A percentile compares a stretch with the other conserved stretches of the same genome.
phyloP scores from a whole-genome alignment of 305 asterid genomes.

The Ilex paraguariensis region DNA sequence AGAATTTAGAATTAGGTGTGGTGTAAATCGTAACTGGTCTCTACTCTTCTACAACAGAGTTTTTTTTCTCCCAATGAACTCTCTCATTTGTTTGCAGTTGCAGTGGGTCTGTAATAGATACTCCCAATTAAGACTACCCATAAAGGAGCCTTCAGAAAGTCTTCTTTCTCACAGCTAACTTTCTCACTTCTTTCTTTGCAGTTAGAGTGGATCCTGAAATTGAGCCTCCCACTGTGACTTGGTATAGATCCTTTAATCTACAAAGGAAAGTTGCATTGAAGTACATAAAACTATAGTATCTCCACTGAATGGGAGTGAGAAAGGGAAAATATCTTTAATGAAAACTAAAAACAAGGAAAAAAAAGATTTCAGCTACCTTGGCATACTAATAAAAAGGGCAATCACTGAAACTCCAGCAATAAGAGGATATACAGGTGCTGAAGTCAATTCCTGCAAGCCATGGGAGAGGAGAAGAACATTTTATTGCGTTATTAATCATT shows the following conservation, averaged over 20 bases:
- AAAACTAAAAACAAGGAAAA: not conserved
- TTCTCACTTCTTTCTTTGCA: slow-evolving; percentile 68
- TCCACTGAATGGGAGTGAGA: slow-evolving; percentile 4
- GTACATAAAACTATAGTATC: not conserved
- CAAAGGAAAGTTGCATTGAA: slow-evolving; percentile 7
- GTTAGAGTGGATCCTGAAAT: slow-evolving; percentile 29
- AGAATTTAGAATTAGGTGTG: not conserved
- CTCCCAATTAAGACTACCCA: too few relatives aligned
- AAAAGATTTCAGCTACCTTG: slow-evolving; percentile 48
- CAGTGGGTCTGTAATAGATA: too few relatives aligned
- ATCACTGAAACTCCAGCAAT: slow-evolving; percentile 69
- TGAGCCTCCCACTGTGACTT: slow-evolving; percentile 38
- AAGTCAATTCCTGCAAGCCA: slow-evolving; percentile 67
- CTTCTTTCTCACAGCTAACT: slow-evolving; percentile 52
- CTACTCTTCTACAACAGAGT: not conserved
- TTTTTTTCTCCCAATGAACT: too few relatives aligned
- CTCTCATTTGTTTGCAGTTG: too few relatives aligned
- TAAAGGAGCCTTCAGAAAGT: slow-evolving; percentile 27
- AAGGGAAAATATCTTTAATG: not conserved
- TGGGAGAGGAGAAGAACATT: not conserved
- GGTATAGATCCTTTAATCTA: slow-evolving; percentile 77
- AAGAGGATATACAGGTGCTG: slow-evolving; percentile 86
- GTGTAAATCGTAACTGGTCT: not conserved
- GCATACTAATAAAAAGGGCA: slow-evolving; percentile 76
- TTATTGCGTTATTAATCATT: too few relatives aligned